Base-by-base conservation (phyloP, 2,329 filamentous ascomycete species). In the Fusarium sp. region DNA sequence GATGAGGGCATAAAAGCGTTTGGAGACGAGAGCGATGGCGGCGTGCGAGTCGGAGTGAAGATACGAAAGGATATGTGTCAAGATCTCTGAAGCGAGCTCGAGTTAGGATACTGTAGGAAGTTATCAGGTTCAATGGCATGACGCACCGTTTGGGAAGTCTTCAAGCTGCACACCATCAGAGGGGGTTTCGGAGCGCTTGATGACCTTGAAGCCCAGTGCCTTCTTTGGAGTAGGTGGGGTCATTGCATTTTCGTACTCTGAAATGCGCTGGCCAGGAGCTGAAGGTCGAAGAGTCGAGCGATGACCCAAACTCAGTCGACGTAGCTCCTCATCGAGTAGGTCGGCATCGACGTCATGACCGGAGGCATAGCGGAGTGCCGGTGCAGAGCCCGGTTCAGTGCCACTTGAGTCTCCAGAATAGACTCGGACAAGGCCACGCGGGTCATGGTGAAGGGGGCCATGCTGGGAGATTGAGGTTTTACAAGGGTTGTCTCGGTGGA, bases 51-150 rank as follows among this genome's bases (percentile, higher is more conserved):
- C 90, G 15, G 95, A 94, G 57, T 95, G 92, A 58, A 99, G 86
- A 83, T 98, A 93, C 42, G 96, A 97, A 63, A 98, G 84, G 37
- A 97, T 91, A 78, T 98, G 94, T 16, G 94, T 97, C 81, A 98
- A 82, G 63, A 98, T 91, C 86, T 99, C 96, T 98, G 81, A 39
- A 63, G 12, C 27, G 18, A 41, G 6, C 37, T 48, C 21, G 59
- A 79, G 56, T 76, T 59, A 77, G 67, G 33, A 61, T 29, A 45
- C 18, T 14, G 19, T 16, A 46, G 31, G 33, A 31, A n/a, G 39
- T 56, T 27, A 38, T 37, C 19, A 44, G 54, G 18, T 33, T 41
- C 14, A 39, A 15, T 19, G 38, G 27, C 57, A 54, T 42, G 11
- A 79, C 87, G 76, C 84, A 97, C 95, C 95, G 85, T 97, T 97